Conservation (phyloP, 768 basidiomycete species). For the Russula earlei region DNA sequence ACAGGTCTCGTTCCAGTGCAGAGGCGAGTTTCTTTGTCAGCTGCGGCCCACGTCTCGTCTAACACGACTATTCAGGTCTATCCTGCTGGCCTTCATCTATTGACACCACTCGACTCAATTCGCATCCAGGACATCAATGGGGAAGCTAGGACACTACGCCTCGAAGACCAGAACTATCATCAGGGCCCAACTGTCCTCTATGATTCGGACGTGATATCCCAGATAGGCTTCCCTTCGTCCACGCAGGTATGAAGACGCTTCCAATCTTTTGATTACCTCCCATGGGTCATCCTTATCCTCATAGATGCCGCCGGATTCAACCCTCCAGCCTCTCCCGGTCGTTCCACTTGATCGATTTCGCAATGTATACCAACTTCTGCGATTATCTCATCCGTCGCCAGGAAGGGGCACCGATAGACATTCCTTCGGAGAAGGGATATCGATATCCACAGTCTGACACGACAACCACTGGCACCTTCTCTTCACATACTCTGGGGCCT, state of each 20-base stretch:
- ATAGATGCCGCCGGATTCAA: too few relatives aligned
- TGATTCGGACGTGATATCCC: neutral
- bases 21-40: too few relatives aligned
- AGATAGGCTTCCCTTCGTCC: neutral
- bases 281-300: too few relatives aligned
- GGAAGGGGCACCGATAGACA: too few relatives aligned
- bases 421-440: neutral
- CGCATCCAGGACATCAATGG: too few relatives aligned
- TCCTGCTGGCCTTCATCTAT: neutral
- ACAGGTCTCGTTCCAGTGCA: neutral
- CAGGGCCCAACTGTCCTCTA: neutral
- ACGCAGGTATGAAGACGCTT: neutral
- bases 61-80: neutral
- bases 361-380: too few relatives aligned
- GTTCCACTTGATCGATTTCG: too few relatives aligned
- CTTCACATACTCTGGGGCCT: too few relatives aligned
- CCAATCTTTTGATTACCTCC: too few relatives aligned
- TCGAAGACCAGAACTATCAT: neutral
- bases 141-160: too few relatives aligned
- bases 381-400: neutral
- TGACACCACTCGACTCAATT: neutral
- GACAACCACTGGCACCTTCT: neutral
- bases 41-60: neutral
- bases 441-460: neutral
- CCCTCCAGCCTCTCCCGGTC: too few relatives aligned